These are phyloP conservation scores for Boletus holoroseus DNA, from an alignment of 1,284 basidiomycete genomes.

Conservation along the genomic window DNA sequence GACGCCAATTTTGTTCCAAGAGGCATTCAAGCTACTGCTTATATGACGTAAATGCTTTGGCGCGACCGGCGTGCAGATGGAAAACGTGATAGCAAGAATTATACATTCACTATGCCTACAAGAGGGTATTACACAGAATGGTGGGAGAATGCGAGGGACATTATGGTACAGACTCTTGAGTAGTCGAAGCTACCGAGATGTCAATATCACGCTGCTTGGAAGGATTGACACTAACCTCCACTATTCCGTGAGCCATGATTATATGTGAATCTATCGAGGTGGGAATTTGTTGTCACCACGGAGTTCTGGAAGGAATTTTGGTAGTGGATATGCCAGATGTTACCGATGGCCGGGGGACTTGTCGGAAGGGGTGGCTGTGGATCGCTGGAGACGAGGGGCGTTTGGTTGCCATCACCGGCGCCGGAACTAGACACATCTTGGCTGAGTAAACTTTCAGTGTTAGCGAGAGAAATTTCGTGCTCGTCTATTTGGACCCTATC, in stretches of 20 bases:
- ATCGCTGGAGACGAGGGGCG: not conserved
- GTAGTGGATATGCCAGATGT: not conserved
- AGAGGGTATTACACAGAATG: not conserved
- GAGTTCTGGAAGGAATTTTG: constrained; percentile 1
- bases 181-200: constrained; percentile 3
- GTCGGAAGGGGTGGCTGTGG: not conserved
- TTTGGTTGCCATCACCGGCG: not conserved
- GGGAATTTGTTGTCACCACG: constrained; percentile 8
- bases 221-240: constrained; percentile 5
- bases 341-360: not conserved
- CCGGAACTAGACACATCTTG: not conserved
- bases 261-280: not conserved
- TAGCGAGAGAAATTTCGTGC: constrained; percentile 2
- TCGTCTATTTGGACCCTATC: constrained; percentile 9
- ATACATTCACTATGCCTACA: not conserved
- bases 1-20: not conserved
- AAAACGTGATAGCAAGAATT: not conserved
- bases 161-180: constrained; percentile 2
- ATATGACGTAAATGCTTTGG: not conserved
- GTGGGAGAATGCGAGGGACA: not conserved
- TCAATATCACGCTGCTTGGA: not conserved
- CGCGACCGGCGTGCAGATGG: not conserved
- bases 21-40: not conserved
- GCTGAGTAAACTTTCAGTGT: constrained; percentile 5
- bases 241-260: not conserved